A percentile compares a stretch with the other conserved stretches of the same genome.
Conservation (phyloP, 2,329 filamentous ascomycete genomes). For the Myriangium duriaei region DNA sequence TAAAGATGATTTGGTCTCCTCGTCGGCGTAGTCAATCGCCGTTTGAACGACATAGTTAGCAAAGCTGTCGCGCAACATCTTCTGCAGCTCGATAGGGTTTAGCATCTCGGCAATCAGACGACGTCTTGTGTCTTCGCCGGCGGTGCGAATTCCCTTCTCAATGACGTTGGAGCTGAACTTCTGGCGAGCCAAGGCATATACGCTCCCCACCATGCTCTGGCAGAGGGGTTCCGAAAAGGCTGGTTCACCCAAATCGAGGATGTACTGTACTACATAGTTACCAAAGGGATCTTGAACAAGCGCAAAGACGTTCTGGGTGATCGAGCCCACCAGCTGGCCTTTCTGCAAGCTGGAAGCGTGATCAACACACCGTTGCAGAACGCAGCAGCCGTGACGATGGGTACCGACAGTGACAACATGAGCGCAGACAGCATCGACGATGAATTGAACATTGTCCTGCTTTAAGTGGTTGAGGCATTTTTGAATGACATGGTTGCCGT, state of each 20-base stretch:
- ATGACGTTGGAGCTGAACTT: slow-evolving; percentile 99
- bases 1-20: slow-evolving; percentile 58
- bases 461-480: slow-evolving; percentile 95
- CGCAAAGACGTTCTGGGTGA: slow-evolving; percentile 75
- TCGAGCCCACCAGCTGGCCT: slow-evolving; percentile 69
- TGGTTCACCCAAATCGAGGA: slow-evolving; percentile 79
- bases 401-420: slow-evolving; percentile 87
- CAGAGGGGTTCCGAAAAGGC: slow-evolving; percentile 84
- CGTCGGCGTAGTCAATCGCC: slow-evolving; percentile 72
- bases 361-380: slow-evolving; percentile 95
- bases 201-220: slow-evolving; percentile 61
- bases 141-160: slow-evolving; percentile 79
- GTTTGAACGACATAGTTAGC: slow-evolving; percentile 99
- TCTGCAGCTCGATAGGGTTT: slow-evolving; percentile 63
- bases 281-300: slow-evolving; percentile 95
- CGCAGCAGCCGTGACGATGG: slow-evolving; percentile 94
- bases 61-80: slow-evolving; percentile 79
- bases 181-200: slow-evolving; percentile 68
- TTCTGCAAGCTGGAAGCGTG: slow-evolving; percentile 88
- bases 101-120: slow-evolving; percentile 77
- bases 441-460: slow-evolving; percentile 78
- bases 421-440: slow-evolving; percentile 83
- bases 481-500: slow-evolving; percentile 98
- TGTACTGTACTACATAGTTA: slow-evolving; percentile 98
- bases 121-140: slow-evolving; percentile 60